phyloP scores from a whole-genome alignment of 768 basidiomycete species.

The Pleurotus sapidus region DNA sequence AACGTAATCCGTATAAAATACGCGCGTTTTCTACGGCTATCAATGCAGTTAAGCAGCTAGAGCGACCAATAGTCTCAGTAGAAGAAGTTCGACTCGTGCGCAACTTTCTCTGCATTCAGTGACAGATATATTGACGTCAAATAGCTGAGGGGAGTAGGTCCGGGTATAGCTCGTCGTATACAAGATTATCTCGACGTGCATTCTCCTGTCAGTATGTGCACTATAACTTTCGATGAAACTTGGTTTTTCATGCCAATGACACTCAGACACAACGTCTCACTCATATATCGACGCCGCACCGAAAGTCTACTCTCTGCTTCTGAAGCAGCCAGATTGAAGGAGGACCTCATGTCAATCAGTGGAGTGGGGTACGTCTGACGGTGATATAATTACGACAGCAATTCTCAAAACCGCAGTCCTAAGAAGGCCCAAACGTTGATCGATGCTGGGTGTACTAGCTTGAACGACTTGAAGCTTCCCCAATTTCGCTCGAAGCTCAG shows the following conservation, averaged over 20 bases:
- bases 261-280: background rate
- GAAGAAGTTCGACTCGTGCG: constrained; percentile 37
- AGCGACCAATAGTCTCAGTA: constrained; percentile 40
- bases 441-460: constrained; percentile 43
- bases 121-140: background rate
- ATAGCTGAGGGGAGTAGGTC: constrained; percentile 33
- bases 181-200: constrained; percentile 32
- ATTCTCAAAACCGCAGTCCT: constrained; percentile 18
- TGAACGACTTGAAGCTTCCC: constrained; percentile 38
- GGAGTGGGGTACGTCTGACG: constrained; percentile 1
- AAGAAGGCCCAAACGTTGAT: constrained; percentile 42
- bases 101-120: background rate
- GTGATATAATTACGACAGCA: too few relatives aligned
- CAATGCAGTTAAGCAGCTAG: constrained; percentile 32
- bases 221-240: background rate
- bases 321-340: background rate
- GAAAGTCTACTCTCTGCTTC: background rate
- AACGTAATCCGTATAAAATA: constrained; percentile 45
- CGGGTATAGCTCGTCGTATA: constrained; percentile 44
- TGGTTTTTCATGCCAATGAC: background rate
- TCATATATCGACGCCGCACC: too few relatives aligned
- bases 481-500: constrained; percentile 37
- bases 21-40: constrained; percentile 50
- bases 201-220: constrained; percentile 30
- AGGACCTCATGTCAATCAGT: constrained; percentile 1